Evolutionary conservation across 345 rosid genomes (phyloP).

Genomic region (Salix caprea): DNA sequence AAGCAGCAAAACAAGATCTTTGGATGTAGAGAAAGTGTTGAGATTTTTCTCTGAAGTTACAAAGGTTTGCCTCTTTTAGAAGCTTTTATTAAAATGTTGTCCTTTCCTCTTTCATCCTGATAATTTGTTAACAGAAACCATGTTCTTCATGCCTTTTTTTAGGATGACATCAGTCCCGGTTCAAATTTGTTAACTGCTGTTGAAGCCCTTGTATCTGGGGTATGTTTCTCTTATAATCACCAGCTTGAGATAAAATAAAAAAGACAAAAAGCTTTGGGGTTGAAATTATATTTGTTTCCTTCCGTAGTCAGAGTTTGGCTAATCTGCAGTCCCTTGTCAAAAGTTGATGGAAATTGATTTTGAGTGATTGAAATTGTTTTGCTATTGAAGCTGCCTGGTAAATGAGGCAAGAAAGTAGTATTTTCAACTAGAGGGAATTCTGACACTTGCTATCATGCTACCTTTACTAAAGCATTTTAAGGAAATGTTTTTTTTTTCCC

Average conservation of each 20-base stretch:
- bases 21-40: constrained; percentile 65
- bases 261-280: not conserved
- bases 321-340: not conserved
- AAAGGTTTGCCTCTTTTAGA: constrained; percentile 48
- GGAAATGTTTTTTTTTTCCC: constrained; percentile 15
- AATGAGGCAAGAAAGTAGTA: not conserved
- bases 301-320: not conserved
- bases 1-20: constrained; percentile 80
- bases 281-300: not conserved
- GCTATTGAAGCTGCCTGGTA: not conserved
- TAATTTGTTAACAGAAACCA: constrained; percentile 15
- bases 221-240: constrained; percentile 30
- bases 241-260: not conserved
- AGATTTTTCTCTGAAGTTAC: constrained; percentile 76
- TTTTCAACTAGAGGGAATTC: not conserved
- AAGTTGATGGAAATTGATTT: not conserved
- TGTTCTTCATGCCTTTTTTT: constrained; percentile 33
- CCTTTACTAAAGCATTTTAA: not conserved
- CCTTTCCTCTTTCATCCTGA: not conserved
- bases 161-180: constrained; percentile 90
- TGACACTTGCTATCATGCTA: not conserved
- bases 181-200: constrained; percentile 86
- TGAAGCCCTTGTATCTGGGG: constrained; percentile 94
- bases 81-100: constrained; percentile 9
- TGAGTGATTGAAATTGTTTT: not conserved